These are phyloP conservation scores for Penicillium pulvis DNA, from an alignment of 495 filamentous ascomycete genomes.

Conservation along the genomic window DNA sequence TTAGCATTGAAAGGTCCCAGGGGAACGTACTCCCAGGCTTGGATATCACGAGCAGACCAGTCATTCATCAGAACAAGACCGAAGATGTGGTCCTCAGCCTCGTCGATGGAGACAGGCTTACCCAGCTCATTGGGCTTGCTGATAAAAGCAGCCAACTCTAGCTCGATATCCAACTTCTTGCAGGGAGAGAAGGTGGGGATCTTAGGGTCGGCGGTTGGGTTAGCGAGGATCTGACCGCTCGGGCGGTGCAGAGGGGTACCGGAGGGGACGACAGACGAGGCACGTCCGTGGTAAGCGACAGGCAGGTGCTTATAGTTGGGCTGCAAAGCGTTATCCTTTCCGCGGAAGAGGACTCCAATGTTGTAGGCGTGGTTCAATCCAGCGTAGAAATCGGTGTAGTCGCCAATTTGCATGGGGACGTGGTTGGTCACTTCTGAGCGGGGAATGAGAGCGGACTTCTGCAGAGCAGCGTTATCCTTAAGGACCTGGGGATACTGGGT, in stretches of 20 bases:
- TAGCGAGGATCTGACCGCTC: conserved; percentile 75
- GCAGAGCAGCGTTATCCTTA: conserved; percentile 56
- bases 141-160: conserved; percentile 86
- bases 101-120: conserved; percentile 57
- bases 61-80: conserved; percentile 91
- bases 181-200: conserved; percentile 63
- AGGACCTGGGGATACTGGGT: conserved; percentile 62
- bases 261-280: conserved; percentile 76
- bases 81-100: conserved; percentile 79
- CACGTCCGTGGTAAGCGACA: conserved; percentile 84
- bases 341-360: conserved; percentile 81
- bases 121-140: conserved; percentile 68
- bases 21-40: conserved; percentile 87
- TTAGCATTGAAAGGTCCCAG: conserved; percentile 88
- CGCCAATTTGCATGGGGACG: conserved; percentile 84
- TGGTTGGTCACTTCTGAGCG: conserved; percentile 66
- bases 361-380: conserved; percentile 86
- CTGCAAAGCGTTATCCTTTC: conserved; percentile 75
- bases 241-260: conserved; percentile 77
- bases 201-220: conserved; percentile 63
- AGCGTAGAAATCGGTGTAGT: conserved; percentile 98
- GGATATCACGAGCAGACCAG: conserved; percentile 91
- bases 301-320: conserved; percentile 91
- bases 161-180: conserved; percentile 77
- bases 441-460: conserved; percentile 55